Evolutionary conservation across 2,329 filamentous ascomycete genomes (phyloP).

Genomic region (Verticillium tricorpus): DNA sequence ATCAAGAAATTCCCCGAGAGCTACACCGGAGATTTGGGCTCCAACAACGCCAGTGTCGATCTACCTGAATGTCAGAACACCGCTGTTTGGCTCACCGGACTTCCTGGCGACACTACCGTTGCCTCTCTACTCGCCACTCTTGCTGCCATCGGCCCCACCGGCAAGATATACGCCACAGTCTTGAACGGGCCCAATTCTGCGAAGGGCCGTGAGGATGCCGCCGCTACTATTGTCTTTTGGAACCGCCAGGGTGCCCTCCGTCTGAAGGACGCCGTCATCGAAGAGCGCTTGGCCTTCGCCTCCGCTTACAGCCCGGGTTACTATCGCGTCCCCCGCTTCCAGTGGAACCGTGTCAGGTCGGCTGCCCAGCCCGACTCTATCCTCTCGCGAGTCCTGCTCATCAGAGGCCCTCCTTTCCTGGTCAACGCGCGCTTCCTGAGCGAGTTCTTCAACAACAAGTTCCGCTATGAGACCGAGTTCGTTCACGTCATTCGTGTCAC

Average conservation of each 20-base stretch:
- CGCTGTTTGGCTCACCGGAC: background rate
- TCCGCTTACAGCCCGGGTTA: background rate
- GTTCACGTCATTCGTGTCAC: background rate
- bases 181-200: background rate
- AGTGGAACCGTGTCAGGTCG: constrained; percentile 2
- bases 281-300: background rate
- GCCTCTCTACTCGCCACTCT: background rate
- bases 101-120: background rate
- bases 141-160: background rate
- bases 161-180: constrained; percentile 1
- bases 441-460: background rate
- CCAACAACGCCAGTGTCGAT: no score
- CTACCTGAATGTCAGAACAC: background rate
- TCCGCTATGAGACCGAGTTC: constrained; percentile 1
- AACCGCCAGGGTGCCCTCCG: background rate
- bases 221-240: constrained; percentile 6
- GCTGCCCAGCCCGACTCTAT: background rate
- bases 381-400: background rate
- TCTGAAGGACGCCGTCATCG: background rate
- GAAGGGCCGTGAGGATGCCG: background rate
- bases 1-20: no score
- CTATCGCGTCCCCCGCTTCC: background rate
- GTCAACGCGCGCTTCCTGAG: background rate
- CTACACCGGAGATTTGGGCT: no score
- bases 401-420: background rate